Conservation (phyloP, 345 rosid species). For the Corchorus olitorius region DNA sequence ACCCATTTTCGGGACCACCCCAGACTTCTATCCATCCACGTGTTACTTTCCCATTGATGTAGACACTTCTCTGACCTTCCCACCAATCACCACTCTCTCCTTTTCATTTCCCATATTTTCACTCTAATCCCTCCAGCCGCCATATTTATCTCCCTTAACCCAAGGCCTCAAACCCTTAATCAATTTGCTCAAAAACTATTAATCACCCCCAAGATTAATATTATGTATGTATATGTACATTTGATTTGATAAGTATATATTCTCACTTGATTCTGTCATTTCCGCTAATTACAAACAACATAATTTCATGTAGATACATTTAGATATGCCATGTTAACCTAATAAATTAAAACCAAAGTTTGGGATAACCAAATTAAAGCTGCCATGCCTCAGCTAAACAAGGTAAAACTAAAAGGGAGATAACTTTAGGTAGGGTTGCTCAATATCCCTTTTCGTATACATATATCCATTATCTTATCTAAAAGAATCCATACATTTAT, state of each 20-base stretch:
- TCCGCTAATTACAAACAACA: too few species aligned
- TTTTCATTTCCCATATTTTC: neutral
- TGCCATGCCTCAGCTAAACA: neutral
- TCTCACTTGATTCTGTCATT: too few species aligned
- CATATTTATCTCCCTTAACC: conserved; percentile 8
- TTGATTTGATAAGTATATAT: too few species aligned
- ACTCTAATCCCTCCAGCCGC: conserved; percentile 28
- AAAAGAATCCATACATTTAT: neutral
- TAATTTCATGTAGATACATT: too few species aligned
- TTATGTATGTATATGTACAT: too few species aligned
- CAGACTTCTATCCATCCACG: conserved; percentile 33
- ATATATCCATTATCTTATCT: neutral
- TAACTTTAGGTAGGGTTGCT: neutral
- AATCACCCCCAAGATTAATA: too few species aligned
- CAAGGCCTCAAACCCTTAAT: neutral
- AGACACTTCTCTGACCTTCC: conserved; percentile 15
- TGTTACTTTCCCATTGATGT: conserved; percentile 12
- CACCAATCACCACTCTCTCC: conserved; percentile 25
- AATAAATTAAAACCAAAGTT: too few species aligned
- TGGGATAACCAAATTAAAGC: too few species aligned
- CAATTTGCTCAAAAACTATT: neutral
- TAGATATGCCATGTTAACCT: too few species aligned
- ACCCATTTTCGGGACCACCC: conserved; percentile 40
- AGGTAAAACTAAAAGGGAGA: neutral
- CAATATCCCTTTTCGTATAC: neutral